A percentile compares a stretch with the other conserved stretches of the same genome.
Conservation (phyloP, 2,329 filamentous ascomycete genomes). For the Triangularia verruculosa region DNA sequence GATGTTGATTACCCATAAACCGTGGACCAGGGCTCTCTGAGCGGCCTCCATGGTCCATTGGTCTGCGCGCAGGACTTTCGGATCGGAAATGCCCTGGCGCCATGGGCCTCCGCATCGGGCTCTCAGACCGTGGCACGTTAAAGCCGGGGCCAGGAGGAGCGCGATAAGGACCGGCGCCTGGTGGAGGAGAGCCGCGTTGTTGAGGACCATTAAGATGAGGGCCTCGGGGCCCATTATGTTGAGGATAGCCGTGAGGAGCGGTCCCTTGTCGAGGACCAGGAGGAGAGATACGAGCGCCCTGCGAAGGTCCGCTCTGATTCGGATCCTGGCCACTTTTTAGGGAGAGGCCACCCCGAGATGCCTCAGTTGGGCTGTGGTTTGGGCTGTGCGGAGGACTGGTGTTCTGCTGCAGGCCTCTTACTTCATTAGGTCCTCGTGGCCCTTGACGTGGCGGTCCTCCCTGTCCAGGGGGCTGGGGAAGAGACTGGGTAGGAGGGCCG, state of each 20-base stretch:
- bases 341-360: neutral
- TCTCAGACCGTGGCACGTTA: slow-evolving; percentile 6
- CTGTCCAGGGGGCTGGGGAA: slow-evolving; percentile 24
- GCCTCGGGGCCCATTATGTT: neutral
- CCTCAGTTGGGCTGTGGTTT: neutral
- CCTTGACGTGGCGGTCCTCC: slow-evolving; percentile 15
- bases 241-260: slow-evolving; percentile 6
- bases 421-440: slow-evolving; percentile 5
- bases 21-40: slow-evolving; percentile 14
- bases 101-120: slow-evolving; percentile 11
- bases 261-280: neutral
- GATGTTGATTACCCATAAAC: neutral
- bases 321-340: neutral
- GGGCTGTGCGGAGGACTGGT: neutral
- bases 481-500: slow-evolving; percentile 26
- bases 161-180: neutral
- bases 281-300: neutral
- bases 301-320: neutral
- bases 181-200: neutral
- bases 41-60: slow-evolving; percentile 7
- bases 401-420: neutral
- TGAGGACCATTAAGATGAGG: neutral
- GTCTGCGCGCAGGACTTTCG: slow-evolving; percentile 12
- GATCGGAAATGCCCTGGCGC: slow-evolving; percentile 21
- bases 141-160: neutral